phyloP scores from a whole-genome alignment of 1,139 yeast species.

The Sugiyamaella grinbergsii region DNA sequence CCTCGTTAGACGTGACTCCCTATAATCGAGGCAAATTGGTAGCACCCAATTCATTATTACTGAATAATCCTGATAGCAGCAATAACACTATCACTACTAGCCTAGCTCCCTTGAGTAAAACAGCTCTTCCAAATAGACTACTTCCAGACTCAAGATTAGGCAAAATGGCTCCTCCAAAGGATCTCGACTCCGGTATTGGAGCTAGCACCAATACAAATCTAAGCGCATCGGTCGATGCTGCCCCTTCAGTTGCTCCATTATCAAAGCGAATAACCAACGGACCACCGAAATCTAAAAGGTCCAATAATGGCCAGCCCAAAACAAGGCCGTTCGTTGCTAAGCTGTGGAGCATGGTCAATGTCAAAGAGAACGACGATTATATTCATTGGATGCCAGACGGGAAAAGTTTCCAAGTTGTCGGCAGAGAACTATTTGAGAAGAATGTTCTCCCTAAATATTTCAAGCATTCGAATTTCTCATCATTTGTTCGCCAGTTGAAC shows the following conservation, averaged over 20 bases:
- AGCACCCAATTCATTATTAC: slow-evolving; percentile 6
- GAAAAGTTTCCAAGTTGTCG: slow-evolving; percentile 76
- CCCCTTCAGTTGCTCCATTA: slow-evolving; percentile 21
- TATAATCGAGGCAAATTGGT: slow-evolving; percentile 9
- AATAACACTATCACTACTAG: too few species aligned
- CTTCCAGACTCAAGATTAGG: not conserved
- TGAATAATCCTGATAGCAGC: not conserved
- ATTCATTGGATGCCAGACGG: slow-evolving; percentile 90
- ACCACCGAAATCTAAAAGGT: slow-evolving; percentile 31
- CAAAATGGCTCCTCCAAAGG: slow-evolving; percentile 11
- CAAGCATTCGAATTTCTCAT: slow-evolving; percentile 92
- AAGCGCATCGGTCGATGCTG: slow-evolving; percentile 3
- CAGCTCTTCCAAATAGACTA: slow-evolving; percentile 15
- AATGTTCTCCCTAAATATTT: slow-evolving; percentile 83
- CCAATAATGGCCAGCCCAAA: slow-evolving; percentile 42
- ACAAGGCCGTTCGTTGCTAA: slow-evolving; percentile 84
- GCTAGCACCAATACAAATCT: not conserved
- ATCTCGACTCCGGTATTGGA: not conserved
- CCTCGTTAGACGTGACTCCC: slow-evolving; percentile 12
- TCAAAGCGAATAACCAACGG: slow-evolving; percentile 28
- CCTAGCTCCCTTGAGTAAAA: slow-evolving; percentile 20
- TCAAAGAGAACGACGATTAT: slow-evolving; percentile 62
- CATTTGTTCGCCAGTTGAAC: slow-evolving; percentile 92
- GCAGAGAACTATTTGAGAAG: slow-evolving; percentile 85
- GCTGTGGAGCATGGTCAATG: slow-evolving; percentile 94